A percentile compares a stretch with the other conserved stretches of the same genome.
phyloP scores from a whole-genome alignment of 345 rosid species.

The Salix exigua region DNA sequence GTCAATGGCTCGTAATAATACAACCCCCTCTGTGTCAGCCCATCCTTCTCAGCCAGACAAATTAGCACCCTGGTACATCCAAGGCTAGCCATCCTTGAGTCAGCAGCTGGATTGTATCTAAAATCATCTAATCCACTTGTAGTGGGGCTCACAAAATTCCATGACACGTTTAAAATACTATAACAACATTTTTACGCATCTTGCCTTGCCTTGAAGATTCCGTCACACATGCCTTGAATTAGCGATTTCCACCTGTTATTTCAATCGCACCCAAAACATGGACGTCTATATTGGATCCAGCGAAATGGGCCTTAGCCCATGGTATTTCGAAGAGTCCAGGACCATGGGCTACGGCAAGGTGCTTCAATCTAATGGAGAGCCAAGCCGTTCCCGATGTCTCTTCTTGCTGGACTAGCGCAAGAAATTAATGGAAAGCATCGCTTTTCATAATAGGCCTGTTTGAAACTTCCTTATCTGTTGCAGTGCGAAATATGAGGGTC shows the following conservation, averaged over 20 bases:
- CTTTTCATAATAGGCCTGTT: too few species aligned
- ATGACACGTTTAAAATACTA: not conserved
- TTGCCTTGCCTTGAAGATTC: too few species aligned
- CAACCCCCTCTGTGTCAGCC: constrained; percentile 5
- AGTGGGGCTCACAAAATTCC: constrained; percentile 26
- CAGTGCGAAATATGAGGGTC: too few species aligned
- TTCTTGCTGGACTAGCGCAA: too few species aligned
- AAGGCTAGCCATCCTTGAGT: not conserved
- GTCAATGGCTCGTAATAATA: constrained; percentile 25
- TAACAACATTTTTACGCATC: too few species aligned
- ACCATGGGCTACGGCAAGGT: not conserved
- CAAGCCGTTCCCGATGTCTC: too few species aligned
- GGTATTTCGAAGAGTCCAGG: not conserved
- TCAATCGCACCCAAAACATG: not conserved
- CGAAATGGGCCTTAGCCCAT: not conserved
- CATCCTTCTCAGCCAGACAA: constrained; percentile 22
- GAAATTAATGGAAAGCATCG: too few species aligned
- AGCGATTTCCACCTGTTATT: not conserved
- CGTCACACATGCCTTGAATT: not conserved
- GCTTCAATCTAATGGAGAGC: not conserved
- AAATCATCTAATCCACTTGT: constrained; percentile 27
- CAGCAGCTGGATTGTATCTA: constrained; percentile 25
- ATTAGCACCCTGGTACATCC: constrained; percentile 17
- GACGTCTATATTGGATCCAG: not conserved
- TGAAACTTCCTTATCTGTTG: not conserved